Evolutionary conservation across 305 asterid genomes (phyloP).

Genomic region (Stenogyne calaminthoides): DNA sequence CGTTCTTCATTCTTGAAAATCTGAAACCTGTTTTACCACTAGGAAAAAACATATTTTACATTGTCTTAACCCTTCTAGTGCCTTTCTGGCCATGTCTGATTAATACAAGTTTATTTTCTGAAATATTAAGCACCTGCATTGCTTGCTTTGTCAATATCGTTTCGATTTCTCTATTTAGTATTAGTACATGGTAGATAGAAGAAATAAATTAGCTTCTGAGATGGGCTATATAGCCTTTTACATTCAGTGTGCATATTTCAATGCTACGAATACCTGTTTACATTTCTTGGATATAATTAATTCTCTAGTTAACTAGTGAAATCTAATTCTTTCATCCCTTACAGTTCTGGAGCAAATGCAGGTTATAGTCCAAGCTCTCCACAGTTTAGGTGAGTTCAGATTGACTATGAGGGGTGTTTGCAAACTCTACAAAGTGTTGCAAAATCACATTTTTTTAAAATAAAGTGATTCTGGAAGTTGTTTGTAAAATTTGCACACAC

Average conservation of each 20-base stretch:
- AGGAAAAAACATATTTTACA: background rate
- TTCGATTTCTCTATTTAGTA: background rate
- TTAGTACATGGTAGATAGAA: background rate
- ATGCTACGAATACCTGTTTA: background rate
- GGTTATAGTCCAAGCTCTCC: conserved; percentile 92
- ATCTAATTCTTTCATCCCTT: conserved; percentile 58
- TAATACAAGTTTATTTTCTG: background rate
- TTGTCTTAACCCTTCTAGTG: background rate
- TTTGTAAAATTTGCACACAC: background rate
- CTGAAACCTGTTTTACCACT: no score
- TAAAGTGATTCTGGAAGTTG: no score
- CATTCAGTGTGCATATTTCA: background rate
- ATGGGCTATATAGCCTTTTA: background rate
- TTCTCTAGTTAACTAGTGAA: conserved; percentile 14
- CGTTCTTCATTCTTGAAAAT: background rate
- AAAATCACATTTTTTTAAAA: no score
- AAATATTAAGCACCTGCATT: background rate
- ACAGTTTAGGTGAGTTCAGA: conserved; percentile 67
- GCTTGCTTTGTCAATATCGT: background rate
- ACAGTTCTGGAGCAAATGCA: conserved; percentile 66
- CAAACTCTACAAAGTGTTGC: no score
- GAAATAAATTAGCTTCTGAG: background rate
- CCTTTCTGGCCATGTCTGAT: background rate
- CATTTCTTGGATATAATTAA: background rate
- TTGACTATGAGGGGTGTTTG: no score